These are phyloP conservation scores for Sphagnum contortum DNA, from an alignment of 225 moss, liverwort and hornwort species.

Conservation along the genomic window DNA sequence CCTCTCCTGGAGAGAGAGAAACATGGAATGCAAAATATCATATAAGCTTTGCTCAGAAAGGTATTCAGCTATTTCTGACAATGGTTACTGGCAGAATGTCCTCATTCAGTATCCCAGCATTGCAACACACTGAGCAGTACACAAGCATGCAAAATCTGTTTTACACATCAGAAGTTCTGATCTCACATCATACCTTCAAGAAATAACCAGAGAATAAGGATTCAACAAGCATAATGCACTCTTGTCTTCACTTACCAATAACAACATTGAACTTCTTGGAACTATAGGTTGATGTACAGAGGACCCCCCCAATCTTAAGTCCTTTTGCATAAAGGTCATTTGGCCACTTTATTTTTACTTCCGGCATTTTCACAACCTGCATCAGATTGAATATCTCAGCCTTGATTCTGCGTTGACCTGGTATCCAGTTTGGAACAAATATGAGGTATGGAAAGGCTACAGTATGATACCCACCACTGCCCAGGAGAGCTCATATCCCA, in stretches of 20 bases:
- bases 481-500: too few species aligned
- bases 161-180: too few species aligned
- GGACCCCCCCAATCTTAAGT: slow-evolving; percentile 77
- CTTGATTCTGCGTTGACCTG: too few species aligned
- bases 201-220: background rate
- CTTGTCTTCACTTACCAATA: slow-evolving; percentile 28
- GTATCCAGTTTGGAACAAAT: too few species aligned
- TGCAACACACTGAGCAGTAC: too few species aligned
- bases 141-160: too few species aligned
- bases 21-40: background rate
- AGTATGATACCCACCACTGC: too few species aligned
- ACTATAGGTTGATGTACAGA: slow-evolving; percentile 78
- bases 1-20: too few species aligned
- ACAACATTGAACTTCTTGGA: slow-evolving; percentile 80
- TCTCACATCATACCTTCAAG: background rate
- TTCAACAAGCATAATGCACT: too few species aligned
- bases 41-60: background rate
- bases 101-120: too few species aligned
- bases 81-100: too few species aligned
- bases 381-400: background rate
- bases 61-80: background rate
- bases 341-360: slow-evolving; percentile 91
- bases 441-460: too few species aligned
- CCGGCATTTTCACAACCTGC: slow-evolving; percentile 42
- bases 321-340: slow-evolving; percentile 79